These are phyloP conservation scores for Lanzia echinophila DNA, from an alignment of 2,329 filamentous ascomycete genomes.

Conservation along the genomic window DNA sequence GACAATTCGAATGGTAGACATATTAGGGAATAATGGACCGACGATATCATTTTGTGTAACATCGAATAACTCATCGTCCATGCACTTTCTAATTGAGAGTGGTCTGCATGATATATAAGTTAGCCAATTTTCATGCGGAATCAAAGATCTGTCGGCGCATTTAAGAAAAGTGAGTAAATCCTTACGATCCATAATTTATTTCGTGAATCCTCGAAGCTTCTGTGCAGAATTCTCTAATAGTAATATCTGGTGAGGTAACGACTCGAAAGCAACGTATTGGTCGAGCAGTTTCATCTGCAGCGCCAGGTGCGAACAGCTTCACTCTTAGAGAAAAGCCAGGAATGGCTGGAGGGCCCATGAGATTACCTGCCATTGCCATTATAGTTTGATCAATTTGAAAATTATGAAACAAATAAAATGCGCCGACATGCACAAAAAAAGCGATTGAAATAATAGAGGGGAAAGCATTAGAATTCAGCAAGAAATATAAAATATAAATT, in stretches of 20 bases:
- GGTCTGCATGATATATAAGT: slow-evolving; percentile 15
- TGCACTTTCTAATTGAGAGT: slow-evolving; percentile 28
- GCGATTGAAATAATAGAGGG: background rate
- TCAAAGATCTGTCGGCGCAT: background rate
- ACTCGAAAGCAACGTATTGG: slow-evolving; percentile 28
- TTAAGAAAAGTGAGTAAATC: slow-evolving; percentile 1
- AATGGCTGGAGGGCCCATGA: slow-evolving; percentile 23
- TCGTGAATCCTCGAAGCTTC: slow-evolving; percentile 27
- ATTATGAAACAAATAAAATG: background rate
- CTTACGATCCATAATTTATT: slow-evolving; percentile 27
- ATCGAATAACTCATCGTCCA: slow-evolving; percentile 29
- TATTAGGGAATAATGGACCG: slow-evolving; percentile 23
- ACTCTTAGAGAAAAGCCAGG: slow-evolving; percentile 27
- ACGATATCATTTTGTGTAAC: slow-evolving; percentile 26
- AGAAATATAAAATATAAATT: background rate
- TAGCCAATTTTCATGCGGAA: background rate
- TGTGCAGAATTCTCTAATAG: slow-evolving; percentile 27
- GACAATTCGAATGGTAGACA: slow-evolving; percentile 25
- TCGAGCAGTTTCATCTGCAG: slow-evolving; percentile 17
- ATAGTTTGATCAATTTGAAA: background rate
- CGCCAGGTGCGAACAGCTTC: slow-evolving; percentile 25
- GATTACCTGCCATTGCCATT: slow-evolving; percentile 10
- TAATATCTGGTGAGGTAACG: slow-evolving; percentile 24
- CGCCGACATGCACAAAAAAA: background rate
- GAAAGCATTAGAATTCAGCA: slow-evolving; percentile 1